Evolutionary conservation across 1,284 basidiomycete species (phyloP).

Genomic region (Pterulicium gracile): DNA sequence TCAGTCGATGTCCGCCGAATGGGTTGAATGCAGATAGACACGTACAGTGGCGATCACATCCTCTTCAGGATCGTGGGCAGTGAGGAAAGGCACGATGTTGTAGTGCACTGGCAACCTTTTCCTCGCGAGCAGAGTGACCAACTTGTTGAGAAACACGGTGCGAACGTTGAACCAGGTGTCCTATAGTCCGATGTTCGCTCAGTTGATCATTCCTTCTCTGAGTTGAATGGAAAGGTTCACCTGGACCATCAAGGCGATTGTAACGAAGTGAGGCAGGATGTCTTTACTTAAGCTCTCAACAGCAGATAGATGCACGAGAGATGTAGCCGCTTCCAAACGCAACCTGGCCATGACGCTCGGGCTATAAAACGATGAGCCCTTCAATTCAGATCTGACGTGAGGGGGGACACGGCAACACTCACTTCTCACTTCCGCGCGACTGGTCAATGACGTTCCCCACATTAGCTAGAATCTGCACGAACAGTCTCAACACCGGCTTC

Average conservation of each 20-base stretch:
- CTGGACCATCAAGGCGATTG: slow-evolving; percentile 71
- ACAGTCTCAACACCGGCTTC: slow-evolving; percentile 65
- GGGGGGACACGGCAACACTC: slow-evolving; percentile 17
- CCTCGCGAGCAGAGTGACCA: slow-evolving; percentile 49
- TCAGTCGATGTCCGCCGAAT: too few species aligned
- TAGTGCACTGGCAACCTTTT: slow-evolving; percentile 63
- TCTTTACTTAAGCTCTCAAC: slow-evolving; percentile 50
- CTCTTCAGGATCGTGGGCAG: slow-evolving; percentile 84
- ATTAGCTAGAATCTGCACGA: slow-evolving; percentile 55
- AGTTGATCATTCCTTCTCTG: too few species aligned
- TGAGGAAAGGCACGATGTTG: slow-evolving; percentile 81
- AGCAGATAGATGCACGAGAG: slow-evolving; percentile 73
- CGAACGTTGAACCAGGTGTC: slow-evolving; percentile 88
- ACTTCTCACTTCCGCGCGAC: slow-evolving; percentile 56
- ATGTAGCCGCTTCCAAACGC: slow-evolving; percentile 73
- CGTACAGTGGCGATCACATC: slow-evolving; percentile 62
- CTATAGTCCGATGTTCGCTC: too few species aligned
- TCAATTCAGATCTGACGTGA: slow-evolving; percentile 2
- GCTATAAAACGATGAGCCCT: slow-evolving; percentile 24
- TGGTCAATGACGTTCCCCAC: slow-evolving; percentile 46
- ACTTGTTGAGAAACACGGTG: slow-evolving; percentile 65
- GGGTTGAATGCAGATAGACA: too few species aligned
- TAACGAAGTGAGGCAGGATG: slow-evolving; percentile 54
- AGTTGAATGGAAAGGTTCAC: too few species aligned
- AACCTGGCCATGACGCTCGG: slow-evolving; percentile 55